These are phyloP conservation scores for Cyphellophora europaea DNA, from an alignment of 2,329 filamentous ascomycete species.

Conservation along the genomic window DNA sequence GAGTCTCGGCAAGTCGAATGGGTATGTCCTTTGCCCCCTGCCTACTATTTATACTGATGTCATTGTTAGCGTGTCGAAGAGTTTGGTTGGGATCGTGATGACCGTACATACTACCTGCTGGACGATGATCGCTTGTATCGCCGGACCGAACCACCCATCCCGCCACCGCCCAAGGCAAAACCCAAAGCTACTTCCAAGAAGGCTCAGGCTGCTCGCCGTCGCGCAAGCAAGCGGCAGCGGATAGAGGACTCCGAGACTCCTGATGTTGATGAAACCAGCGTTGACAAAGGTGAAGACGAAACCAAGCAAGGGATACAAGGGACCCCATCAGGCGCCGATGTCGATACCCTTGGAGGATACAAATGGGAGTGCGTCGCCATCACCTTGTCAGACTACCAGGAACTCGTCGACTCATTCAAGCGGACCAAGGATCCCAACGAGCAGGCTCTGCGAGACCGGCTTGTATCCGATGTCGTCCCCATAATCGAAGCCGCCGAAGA, in stretches of 20 bases:
- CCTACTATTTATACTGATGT: conserved; percentile 8
- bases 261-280: conserved; percentile 34
- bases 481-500: conserved; percentile 70
- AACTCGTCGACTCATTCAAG: conserved; percentile 60
- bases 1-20: conserved; percentile 74
- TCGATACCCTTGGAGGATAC: conserved; percentile 63
- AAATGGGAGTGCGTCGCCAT: conserved; percentile 90
- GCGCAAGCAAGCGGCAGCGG: conserved; percentile 65
- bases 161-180: conserved; percentile 46
- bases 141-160: conserved; percentile 62
- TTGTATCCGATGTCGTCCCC: conserved; percentile 72
- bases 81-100: conserved; percentile 74
- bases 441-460: conserved; percentile 60
- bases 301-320: conserved; percentile 28
- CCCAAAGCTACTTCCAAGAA: conserved; percentile 58
- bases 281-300: conserved; percentile 25
- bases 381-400: conserved; percentile 65
- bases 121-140: conserved; percentile 93
- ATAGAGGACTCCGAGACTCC: conserved; percentile 27
- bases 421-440: conserved; percentile 79
- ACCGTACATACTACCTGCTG: conserved; percentile 79
- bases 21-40: conserved; percentile 45
- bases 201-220: conserved; percentile 48
- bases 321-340: conserved; percentile 24
- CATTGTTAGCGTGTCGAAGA: conserved; percentile 32